Conservation (phyloP, 257 asterid genomes). For the Nicotiana undulata region DNA sequence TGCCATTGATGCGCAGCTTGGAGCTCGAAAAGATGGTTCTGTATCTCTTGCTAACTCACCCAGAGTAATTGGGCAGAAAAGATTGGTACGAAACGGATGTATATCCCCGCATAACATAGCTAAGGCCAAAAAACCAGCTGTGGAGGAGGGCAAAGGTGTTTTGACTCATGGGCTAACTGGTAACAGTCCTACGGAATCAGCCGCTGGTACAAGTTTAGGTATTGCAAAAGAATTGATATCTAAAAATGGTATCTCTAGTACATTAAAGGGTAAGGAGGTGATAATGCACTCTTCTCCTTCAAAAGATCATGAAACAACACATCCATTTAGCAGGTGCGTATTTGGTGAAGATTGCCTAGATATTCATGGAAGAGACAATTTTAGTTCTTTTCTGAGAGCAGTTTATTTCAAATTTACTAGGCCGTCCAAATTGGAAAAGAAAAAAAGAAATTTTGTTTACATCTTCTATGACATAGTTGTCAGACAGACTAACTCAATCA, state of each 20-base stretch:
- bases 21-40: slow-evolving; percentile 24
- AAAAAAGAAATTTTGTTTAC: background rate
- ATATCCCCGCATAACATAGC: slow-evolving; percentile 76
- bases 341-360: background rate
- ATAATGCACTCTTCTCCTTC: slow-evolving; percentile 31
- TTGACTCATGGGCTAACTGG: slow-evolving; percentile 22
- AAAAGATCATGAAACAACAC: slow-evolving; percentile 24
- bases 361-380: background rate
- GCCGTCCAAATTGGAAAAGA: background rate
- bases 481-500: background rate
- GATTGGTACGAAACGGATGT: slow-evolving; percentile 86
- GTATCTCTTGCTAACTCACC: slow-evolving; percentile 25
- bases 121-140: slow-evolving; percentile 42
- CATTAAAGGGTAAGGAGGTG: slow-evolving; percentile 68
- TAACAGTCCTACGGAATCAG: slow-evolving; percentile 17
- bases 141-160: slow-evolving; percentile 22
- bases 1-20: slow-evolving; percentile 18
- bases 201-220: slow-evolving; percentile 26
- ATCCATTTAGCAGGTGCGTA: slow-evolving; percentile 40
- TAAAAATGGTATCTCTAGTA: slow-evolving; percentile 31
- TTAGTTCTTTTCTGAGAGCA: background rate
- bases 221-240: slow-evolving; percentile 38
- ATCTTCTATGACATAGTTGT: background rate
- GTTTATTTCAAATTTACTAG: background rate
- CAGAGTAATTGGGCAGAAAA: slow-evolving; percentile 49